Evolutionary conservation across 495 filamentous ascomycete genomes (phyloP).

Genomic region (Aspergillus funiculosus): DNA sequence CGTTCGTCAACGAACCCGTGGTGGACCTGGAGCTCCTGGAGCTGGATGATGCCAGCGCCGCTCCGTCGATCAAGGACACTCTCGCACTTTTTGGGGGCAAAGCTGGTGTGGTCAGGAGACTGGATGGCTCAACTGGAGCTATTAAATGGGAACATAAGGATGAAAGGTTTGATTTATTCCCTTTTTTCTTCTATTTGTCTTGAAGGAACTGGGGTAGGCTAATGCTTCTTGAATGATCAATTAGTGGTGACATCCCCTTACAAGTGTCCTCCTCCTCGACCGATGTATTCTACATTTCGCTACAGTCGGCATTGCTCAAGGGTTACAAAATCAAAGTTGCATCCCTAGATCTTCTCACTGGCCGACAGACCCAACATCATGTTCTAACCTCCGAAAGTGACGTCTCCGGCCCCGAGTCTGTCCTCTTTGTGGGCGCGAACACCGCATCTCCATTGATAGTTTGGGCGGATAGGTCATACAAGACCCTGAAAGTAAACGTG

Average conservation of each 20-base stretch:
- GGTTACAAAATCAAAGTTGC: conserved; percentile 69
- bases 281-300: conserved; percentile 68
- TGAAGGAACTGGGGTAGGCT: not conserved
- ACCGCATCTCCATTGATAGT: conserved; percentile 75
- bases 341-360: conserved; percentile 63
- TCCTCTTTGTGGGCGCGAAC: conserved; percentile 77
- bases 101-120: conserved; percentile 55
- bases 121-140: conserved; percentile 67
- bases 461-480: conserved; percentile 68
- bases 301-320: conserved; percentile 61
- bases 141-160: conserved; percentile 73
- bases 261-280: conserved; percentile 72
- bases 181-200: not conserved
- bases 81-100: conserved; percentile 58
- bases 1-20: conserved; percentile 50
- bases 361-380: conserved; percentile 59
- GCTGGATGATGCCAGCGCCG: conserved; percentile 51
- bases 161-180: conserved; percentile 38
- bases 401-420: conserved; percentile 56
- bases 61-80: conserved; percentile 55
- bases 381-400: conserved; percentile 67
- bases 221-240: conserved; percentile 9
- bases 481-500: conserved; percentile 70
- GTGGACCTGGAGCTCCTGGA: conserved; percentile 77
- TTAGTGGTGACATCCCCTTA: conserved; percentile 62